Evolutionary conservation across 129 eudicot genomes (phyloP).

Genomic region (Saposhnikovia divaricata): DNA sequence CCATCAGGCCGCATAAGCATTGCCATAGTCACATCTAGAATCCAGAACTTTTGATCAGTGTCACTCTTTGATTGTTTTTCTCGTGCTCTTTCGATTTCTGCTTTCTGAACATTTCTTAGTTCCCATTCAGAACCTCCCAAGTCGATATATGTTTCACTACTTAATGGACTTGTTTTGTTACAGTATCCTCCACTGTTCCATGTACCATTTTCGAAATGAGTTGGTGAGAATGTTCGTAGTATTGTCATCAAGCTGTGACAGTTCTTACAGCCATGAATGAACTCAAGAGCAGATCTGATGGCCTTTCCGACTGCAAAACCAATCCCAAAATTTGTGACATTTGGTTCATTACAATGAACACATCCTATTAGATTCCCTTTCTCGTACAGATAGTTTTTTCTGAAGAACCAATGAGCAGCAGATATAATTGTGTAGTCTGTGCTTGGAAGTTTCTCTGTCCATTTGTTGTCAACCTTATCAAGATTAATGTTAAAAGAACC

Average conservation of each 20-base stretch:
- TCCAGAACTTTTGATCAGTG: conserved; percentile 24
- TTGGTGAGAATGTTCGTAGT: conserved; percentile 41
- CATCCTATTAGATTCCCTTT: conserved; percentile 29
- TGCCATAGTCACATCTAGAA: conserved; percentile 35
- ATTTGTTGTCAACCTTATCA: conserved; percentile 33
- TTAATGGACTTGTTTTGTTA: conserved; percentile 29
- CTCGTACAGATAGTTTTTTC: conserved; percentile 30
- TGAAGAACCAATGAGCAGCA: conserved; percentile 45
- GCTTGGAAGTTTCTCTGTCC: conserved; percentile 31
- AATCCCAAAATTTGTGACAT: conserved; percentile 23
- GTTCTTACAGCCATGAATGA: conserved; percentile 28
- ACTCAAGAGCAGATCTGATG: conserved; percentile 22
- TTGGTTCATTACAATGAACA: conserved; percentile 35
- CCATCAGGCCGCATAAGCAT: conserved; percentile 52
- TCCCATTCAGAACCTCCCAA: conserved; percentile 11
- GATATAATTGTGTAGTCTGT: conserved; percentile 34
- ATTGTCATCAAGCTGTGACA: conserved; percentile 25
- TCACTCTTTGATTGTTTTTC: conserved; percentile 4
- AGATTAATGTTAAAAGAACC: conserved; percentile 36
- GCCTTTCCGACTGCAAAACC: conserved; percentile 29
- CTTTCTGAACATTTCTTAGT: conserved; percentile 24
- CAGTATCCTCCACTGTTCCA: conserved; percentile 52
- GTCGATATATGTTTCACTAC: conserved; percentile 7
- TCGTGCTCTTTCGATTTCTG: conserved; percentile 37
- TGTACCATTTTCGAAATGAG: conserved; percentile 48